phyloP scores from a whole-genome alignment of 352 stramenopile species.

The Pythium inflatum region DNA sequence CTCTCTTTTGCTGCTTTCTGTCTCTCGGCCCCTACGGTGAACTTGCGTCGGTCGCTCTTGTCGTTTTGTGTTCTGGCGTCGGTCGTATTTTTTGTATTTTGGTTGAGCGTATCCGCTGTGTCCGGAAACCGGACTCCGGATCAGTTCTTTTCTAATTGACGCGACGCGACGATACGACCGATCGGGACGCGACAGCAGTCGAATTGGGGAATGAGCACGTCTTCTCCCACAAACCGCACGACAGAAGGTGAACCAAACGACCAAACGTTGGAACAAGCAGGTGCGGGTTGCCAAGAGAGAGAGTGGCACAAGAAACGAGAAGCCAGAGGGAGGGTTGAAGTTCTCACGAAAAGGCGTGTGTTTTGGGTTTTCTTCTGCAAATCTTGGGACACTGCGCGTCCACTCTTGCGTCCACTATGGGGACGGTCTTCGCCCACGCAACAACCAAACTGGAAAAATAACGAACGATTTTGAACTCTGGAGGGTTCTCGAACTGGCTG shows the following conservation, averaged over 20 bases:
- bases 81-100: constrained; percentile 2
- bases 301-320: constrained; percentile 10
- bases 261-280: constrained; percentile 10
- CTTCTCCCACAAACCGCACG: neutral
- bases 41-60: too few relatives aligned
- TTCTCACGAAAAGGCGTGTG: constrained; percentile 22
- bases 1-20: neutral
- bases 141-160: constrained; percentile 18
- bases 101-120: neutral
- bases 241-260: too few relatives aligned
- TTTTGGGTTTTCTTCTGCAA: neutral
- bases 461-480: neutral
- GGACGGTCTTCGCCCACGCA: constrained; percentile 2
- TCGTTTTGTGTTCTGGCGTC: constrained; percentile 13
- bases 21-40: too few relatives aligned
- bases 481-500: constrained; percentile 25
- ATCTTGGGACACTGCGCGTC: constrained; percentile 2
- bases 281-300: constrained; percentile 19
- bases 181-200: constrained; percentile 15
- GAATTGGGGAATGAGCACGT: constrained; percentile 14
- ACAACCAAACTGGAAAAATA: constrained; percentile 16
- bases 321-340: constrained; percentile 27
- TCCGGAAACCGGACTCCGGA: constrained; percentile 3
- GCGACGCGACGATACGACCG: constrained; percentile 9
- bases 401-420: constrained; percentile 33